These are phyloP conservation scores for Apiospora marii DNA, from an alignment of 2,329 filamentous ascomycete genomes.

Conservation along the genomic window DNA sequence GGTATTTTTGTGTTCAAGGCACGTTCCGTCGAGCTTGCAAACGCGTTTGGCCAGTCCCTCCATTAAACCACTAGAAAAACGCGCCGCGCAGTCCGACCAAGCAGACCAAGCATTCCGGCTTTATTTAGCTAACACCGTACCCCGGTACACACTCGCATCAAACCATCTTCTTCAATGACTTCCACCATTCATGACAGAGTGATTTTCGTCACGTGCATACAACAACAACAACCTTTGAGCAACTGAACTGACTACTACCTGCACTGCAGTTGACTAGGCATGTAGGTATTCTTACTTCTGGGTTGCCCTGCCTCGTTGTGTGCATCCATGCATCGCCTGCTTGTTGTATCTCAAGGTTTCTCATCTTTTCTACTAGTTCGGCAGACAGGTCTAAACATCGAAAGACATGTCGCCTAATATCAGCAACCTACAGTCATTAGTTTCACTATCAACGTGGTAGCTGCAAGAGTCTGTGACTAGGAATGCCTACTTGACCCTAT, in stretches of 20 bases:
- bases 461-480: neutral
- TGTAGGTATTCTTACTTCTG: too few species aligned
- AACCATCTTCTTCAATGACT: neutral
- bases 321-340: too few species aligned
- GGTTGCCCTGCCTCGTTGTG: too few species aligned
- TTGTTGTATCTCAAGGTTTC: too few species aligned
- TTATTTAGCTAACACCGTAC: neutral
- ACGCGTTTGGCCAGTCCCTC: conserved; percentile 10
- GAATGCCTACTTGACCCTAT: neutral
- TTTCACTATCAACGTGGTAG: neutral
- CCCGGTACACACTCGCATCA: neutral
- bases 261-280: too few species aligned
- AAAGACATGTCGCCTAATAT: too few species aligned
- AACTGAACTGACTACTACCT: too few species aligned
- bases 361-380: too few species aligned
- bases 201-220: neutral
- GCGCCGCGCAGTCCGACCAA: conserved; percentile 8
- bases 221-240: neutral
- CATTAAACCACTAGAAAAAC: conserved; percentile 18
- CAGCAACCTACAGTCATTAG: neutral
- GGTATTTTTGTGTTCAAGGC: conserved; percentile 20
- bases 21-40: conserved; percentile 17
- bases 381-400: too few species aligned
- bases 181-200: neutral
- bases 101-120: neutral